Evolutionary conservation across 352 stramenopile genomes (phyloP).

Genomic region (Phytophthora quininea): DNA sequence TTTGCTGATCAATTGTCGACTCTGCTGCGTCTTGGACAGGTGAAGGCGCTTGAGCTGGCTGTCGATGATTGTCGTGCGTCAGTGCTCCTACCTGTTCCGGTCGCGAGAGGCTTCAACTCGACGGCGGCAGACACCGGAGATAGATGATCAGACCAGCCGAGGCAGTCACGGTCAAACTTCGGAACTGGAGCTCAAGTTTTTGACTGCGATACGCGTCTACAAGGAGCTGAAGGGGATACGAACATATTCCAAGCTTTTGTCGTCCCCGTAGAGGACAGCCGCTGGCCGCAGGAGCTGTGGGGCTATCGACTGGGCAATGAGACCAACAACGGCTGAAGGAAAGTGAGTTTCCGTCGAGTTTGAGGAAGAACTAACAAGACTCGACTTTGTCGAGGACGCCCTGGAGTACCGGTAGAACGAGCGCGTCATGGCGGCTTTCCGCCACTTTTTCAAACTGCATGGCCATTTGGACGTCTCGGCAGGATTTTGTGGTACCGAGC

Average conservation of each 20-base stretch:
- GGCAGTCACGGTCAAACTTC: not conserved
- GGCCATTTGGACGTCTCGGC: slow-evolving; percentile 32
- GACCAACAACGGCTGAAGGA: slow-evolving; percentile 15
- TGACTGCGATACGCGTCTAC: slow-evolving; percentile 23
- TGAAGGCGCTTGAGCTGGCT: too few relatives aligned
- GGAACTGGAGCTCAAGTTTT: not conserved
- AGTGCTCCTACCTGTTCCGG: too few relatives aligned
- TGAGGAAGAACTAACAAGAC: slow-evolving; percentile 2
- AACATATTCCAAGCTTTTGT: slow-evolving; percentile 34
- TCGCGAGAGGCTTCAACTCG: not conserved
- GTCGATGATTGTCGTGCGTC: too few relatives aligned
- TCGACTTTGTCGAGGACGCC: slow-evolving; percentile 33
- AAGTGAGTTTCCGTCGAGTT: not conserved
- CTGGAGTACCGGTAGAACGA: slow-evolving; percentile 26
- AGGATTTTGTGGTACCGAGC: slow-evolving; percentile 32
- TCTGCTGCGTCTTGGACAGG: too few relatives aligned
- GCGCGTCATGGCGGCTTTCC: slow-evolving; percentile 33
- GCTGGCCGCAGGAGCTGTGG: slow-evolving; percentile 30
- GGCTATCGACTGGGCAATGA: slow-evolving; percentile 28
- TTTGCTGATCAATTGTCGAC: too few relatives aligned
- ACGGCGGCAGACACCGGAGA: not conserved
- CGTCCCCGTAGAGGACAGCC: slow-evolving; percentile 18
- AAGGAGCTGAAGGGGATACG: slow-evolving; percentile 23
- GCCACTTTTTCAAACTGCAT: slow-evolving; percentile 26
- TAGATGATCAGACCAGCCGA: not conserved